phyloP scores from a whole-genome alignment of 148 eudicot genomes.

The Camellia sinensis region DNA sequence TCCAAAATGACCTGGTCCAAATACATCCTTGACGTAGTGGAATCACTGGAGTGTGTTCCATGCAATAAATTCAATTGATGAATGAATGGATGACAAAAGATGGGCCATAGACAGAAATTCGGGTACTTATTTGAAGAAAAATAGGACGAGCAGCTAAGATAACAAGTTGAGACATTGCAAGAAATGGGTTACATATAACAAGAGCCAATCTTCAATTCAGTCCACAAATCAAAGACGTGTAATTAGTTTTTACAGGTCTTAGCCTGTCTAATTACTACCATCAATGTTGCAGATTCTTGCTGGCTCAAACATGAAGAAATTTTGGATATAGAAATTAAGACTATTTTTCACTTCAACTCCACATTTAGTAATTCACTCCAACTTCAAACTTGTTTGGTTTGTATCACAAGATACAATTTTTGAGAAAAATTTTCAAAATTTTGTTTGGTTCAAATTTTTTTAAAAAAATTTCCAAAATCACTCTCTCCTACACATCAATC shows the following conservation, averaged over 20 bases:
- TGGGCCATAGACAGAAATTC: background rate
- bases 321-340: background rate
- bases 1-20: background rate
- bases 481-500: too few relatives aligned
- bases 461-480: too few relatives aligned
- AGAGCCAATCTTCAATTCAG: background rate
- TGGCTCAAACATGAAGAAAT: background rate
- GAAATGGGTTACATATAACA: background rate
- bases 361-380: background rate
- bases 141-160: background rate
- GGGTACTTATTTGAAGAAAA: background rate
- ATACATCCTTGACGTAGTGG: background rate
- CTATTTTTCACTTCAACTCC: background rate
- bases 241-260: too few relatives aligned
- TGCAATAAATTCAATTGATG: background rate
- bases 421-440: too few relatives aligned
- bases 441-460: too few relatives aligned
- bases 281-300: background rate
- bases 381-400: background rate
- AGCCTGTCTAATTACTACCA: too few relatives aligned
- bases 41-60: background rate
- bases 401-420: too few relatives aligned
- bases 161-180: background rate
- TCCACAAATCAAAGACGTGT: background rate
- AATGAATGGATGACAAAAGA: background rate